These are phyloP conservation scores for Hymenoscyphus infarciens DNA, from an alignment of 2,329 filamentous ascomycete species.

Conservation along the genomic window DNA sequence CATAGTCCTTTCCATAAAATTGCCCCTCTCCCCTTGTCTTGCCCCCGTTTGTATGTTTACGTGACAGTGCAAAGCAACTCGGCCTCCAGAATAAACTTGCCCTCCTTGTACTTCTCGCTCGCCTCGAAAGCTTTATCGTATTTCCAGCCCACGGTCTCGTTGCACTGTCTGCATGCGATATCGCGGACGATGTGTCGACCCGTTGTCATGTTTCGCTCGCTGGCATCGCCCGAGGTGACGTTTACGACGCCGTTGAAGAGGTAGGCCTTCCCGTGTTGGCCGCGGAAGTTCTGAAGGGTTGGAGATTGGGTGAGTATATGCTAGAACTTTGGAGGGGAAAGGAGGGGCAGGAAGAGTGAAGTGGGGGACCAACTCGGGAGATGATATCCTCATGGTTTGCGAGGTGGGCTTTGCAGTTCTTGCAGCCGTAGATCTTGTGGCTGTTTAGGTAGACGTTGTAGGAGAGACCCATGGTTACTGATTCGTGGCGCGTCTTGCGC, in stretches of 20 bases:
- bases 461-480: conserved; percentile 68
- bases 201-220: conserved; percentile 96
- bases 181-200: conserved; percentile 92
- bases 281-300: conserved; percentile 79
- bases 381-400: conserved; percentile 96
- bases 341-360: conserved; percentile 12
- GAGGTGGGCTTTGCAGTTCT: conserved; percentile 91
- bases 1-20: not conserved
- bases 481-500: not conserved
- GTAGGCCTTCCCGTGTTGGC: conserved; percentile 96
- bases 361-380: conserved; percentile 65
- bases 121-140: conserved; percentile 95
- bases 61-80: conserved; percentile 79
- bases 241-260: conserved; percentile 96
- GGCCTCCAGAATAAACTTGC: conserved; percentile 93
- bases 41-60: conserved; percentile 33
- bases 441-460: conserved; percentile 91
- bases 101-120: conserved; percentile 97
- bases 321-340: conserved; percentile 6
- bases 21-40: not conserved
- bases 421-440: conserved; percentile 87
- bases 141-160: conserved; percentile 93
- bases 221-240: conserved; percentile 75
- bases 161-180: conserved; percentile 87
- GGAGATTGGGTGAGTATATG: conserved; percentile 2